phyloP scores from a whole-genome alignment of 208 protist species.

The Naegleria fowleri region DNA sequence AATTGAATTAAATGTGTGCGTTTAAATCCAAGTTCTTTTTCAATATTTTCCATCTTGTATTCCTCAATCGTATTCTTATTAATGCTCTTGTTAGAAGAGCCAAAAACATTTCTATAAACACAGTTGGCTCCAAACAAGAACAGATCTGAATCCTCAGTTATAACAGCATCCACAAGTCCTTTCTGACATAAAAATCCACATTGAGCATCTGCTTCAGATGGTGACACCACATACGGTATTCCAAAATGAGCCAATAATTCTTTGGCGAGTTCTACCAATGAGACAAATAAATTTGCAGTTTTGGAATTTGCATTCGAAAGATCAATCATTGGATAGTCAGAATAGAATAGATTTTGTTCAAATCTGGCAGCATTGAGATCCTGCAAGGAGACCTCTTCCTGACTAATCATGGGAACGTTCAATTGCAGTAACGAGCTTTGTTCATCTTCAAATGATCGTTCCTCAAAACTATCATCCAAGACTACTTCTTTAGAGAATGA shows the following conservation, averaged over 20 bases:
- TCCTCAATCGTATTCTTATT: slow-evolving; percentile 21
- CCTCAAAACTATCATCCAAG: neutral
- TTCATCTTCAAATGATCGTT: neutral
- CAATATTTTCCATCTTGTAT: slow-evolving; percentile 52
- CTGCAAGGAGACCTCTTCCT: neutral
- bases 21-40: slow-evolving; percentile 62
- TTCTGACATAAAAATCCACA: slow-evolving; percentile 68
- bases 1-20: slow-evolving; percentile 73
- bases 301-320: neutral
- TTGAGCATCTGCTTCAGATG: slow-evolving; percentile 84
- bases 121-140: slow-evolving; percentile 82
- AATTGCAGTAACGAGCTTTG: neutral
- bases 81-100: neutral
- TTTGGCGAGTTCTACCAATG: slow-evolving; percentile 7
- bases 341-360: neutral
- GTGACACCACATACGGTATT: slow-evolving; percentile 72
- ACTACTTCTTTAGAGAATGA: neutral
- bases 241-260: slow-evolving; percentile 72
- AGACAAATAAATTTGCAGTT: neutral
- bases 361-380: neutral
- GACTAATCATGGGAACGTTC: neutral
- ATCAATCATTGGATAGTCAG: neutral
- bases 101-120: slow-evolving; percentile 85
- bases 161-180: slow-evolving; percentile 81
- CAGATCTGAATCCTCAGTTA: slow-evolving; percentile 91